Evolutionary conservation across 2,329 filamentous ascomycete genomes (phyloP).

Genomic region (Sclerotinia glacialis): DNA sequence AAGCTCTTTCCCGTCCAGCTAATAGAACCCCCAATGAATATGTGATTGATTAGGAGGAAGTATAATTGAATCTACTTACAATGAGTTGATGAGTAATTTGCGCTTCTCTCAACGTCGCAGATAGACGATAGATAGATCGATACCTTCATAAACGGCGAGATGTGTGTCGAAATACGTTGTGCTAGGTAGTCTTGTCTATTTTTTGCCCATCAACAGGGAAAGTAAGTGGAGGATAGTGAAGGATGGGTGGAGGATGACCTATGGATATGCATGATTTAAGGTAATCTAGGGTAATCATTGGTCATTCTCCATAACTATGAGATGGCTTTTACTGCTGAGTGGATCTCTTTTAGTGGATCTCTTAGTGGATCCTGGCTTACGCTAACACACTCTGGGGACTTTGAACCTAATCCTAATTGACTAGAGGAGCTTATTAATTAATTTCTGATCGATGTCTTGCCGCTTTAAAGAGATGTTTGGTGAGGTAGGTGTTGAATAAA

Average conservation of each 20-base stretch:
- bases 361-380: too few species aligned
- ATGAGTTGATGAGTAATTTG: not conserved
- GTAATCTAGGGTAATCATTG: slow-evolving; percentile 9
- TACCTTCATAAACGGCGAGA: not conserved
- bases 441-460: too few species aligned
- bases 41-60: too few species aligned
- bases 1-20: too few species aligned
- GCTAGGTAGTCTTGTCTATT: not conserved
- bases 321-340: not conserved
- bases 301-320: slow-evolving; percentile 4
- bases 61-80: too few species aligned
- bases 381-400: not conserved
- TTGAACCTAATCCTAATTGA: not conserved
- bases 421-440: too few species aligned
- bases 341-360: slow-evolving; percentile 8
- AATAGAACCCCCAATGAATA: too few species aligned
- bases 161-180: not conserved
- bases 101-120: not conserved
- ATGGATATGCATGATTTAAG: not conserved
- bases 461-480: not conserved
- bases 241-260: not conserved
- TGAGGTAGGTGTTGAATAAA: too few species aligned
- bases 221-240: not conserved
- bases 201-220: not conserved
- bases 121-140: too few species aligned